Conservation (phyloP, 2,329 filamentous ascomycete species). For the Scopulariopsis brevicaulis region DNA sequence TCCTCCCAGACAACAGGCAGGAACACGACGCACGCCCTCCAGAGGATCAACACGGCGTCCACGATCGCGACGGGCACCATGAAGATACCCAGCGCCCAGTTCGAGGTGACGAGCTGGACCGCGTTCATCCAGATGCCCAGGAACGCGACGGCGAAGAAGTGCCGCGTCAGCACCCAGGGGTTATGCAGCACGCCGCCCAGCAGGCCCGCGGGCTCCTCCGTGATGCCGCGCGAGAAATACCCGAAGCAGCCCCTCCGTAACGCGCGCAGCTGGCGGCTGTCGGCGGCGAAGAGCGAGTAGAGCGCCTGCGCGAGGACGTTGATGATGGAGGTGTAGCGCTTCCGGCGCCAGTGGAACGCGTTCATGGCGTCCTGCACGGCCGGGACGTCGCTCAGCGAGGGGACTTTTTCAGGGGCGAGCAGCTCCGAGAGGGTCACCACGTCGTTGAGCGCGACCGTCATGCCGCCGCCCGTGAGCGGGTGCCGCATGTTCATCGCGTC, state of each 20-base stretch:
- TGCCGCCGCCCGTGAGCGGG: conserved; percentile 89
- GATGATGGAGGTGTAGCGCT: conserved; percentile 74
- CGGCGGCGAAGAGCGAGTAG: conserved; percentile 81
- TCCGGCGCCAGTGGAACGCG: conserved; percentile 78
- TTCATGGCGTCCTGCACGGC: conserved; percentile 59
- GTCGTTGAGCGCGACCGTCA: conserved; percentile 96
- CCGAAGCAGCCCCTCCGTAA: conserved; percentile 85
- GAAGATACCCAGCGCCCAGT: conserved; percentile 35
- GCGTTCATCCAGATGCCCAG: conserved; percentile 64
- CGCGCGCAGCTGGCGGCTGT: conserved; percentile 63
- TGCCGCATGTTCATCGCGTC: conserved; percentile 99
- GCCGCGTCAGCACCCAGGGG: conserved; percentile 70
- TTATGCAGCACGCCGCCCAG: conserved; percentile 71
- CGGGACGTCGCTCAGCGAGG: conserved; percentile 54
- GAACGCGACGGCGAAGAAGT: conserved; percentile 92
- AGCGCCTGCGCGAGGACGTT: conserved; percentile 96
- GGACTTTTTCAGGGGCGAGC: conserved; percentile 57
- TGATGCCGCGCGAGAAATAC: conserved; percentile 72
- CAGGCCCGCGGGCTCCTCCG: conserved; percentile 70
- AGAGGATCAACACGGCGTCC: conserved; percentile 60
- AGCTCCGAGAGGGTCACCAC: conserved; percentile 67
- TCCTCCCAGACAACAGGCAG: conserved; percentile 54
- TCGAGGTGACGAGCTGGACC: conserved; percentile 24
- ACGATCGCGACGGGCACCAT: conserved; percentile 54
- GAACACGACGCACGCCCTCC: conserved; percentile 72